These are phyloP conservation scores for Phytophthora quininea DNA, from an alignment of 352 stramenopile species.

Conservation along the genomic window DNA sequence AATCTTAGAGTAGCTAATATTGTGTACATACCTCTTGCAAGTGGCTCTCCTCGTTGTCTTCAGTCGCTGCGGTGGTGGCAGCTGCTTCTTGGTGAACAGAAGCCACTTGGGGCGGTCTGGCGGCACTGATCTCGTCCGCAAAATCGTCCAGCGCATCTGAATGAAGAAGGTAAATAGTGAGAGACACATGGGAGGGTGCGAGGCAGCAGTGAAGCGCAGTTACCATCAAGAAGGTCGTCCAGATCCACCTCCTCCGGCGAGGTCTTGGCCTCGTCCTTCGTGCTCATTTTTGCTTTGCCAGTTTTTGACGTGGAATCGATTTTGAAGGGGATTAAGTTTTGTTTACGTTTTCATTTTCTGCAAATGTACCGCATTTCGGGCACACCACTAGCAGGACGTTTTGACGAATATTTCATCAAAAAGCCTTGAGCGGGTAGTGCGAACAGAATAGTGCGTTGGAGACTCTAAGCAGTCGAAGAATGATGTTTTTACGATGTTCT, in stretches of 20 bases:
- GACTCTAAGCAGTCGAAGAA: no score
- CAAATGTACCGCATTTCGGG: no score
- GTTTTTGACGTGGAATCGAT: no score
- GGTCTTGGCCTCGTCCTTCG: conserved; percentile 26
- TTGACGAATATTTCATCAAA: no score
- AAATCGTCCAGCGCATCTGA: conserved; percentile 88
- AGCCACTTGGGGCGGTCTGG: conserved; percentile 42
- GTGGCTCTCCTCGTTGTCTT: conserved; percentile 61
- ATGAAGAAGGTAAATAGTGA: not conserved
- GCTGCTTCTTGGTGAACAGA: conserved; percentile 52
- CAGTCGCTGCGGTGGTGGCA: conserved; percentile 48
- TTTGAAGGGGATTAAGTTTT: no score
- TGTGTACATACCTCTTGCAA: conserved; percentile 59
- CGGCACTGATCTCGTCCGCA: conserved; percentile 57
- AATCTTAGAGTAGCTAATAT: not conserved
- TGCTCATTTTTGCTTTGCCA: not conserved
- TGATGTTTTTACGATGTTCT: no score
- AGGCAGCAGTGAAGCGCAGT: no score
- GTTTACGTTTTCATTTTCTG: no score
- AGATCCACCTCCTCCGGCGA: conserved; percentile 70
- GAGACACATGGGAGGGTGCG: not conserved
- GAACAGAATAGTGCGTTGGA: no score
- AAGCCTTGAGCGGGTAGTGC: no score
- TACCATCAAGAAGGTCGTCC: conserved; percentile 83
- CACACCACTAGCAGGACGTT: no score